Conservation (phyloP, 805 yeast genomes). For the Hanseniaspora hatyaiensis region DNA sequence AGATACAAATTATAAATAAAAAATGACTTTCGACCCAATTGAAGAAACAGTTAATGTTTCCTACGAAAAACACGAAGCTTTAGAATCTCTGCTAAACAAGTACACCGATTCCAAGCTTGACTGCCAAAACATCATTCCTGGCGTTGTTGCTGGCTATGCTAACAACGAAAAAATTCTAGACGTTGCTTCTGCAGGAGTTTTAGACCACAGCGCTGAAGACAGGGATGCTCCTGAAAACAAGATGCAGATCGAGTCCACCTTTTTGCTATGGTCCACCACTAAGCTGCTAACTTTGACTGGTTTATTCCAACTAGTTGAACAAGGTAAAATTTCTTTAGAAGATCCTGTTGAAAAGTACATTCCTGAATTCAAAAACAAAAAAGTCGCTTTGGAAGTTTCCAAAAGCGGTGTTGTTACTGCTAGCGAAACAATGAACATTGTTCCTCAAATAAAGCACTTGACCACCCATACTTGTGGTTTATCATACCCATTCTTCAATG, state of each 20-base stretch:
- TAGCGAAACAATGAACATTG: conserved; percentile 21
- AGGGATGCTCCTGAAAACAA: conserved; percentile 8
- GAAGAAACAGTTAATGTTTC: conserved; percentile 8
- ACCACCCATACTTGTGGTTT: conserved; percentile 33
- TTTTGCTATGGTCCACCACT: conserved; percentile 28
- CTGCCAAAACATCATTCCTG: conserved; percentile 17
- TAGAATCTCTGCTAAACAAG: conserved; percentile 17
- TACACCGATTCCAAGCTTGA: conserved; percentile 15
- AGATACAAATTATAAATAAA: too few relatives aligned
- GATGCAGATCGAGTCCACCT: conserved; percentile 21
- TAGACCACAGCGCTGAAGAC: conserved; percentile 10
- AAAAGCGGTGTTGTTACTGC: conserved; percentile 21
- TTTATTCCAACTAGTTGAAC: conserved; percentile 28
- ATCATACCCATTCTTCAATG: conserved; percentile 28
- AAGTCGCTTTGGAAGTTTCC: conserved; percentile 22
- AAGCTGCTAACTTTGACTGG: conserved; percentile 29
- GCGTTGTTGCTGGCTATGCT: conserved; percentile 19
- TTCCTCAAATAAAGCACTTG: conserved; percentile 27
- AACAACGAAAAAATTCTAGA: conserved; percentile 19
- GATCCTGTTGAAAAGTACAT: conserved; percentile 26
- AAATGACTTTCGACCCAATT: conserved; percentile 12
- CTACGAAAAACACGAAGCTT: neutral
- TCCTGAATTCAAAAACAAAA: conserved; percentile 23
- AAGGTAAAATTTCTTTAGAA: conserved; percentile 26
- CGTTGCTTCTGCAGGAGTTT: conserved; percentile 19